Base-by-base conservation (phyloP, 106 monocot genomes). In the Amphibolis antarctica region DNA sequence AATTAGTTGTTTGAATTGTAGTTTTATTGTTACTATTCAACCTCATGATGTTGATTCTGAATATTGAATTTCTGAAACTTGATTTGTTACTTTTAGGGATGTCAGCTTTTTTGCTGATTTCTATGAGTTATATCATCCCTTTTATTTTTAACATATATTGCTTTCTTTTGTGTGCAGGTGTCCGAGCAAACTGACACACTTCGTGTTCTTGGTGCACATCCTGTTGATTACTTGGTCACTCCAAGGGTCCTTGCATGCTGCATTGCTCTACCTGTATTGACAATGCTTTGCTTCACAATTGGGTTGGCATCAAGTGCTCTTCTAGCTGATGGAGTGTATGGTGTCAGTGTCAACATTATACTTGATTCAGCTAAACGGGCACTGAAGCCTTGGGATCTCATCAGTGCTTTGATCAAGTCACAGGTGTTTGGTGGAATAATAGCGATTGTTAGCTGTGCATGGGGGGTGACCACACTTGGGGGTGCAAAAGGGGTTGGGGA, bases 361-460 rank as follows among this genome's bases (percentile, higher is more conserved):
- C 78, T 86, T 17, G 91, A 86, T 29, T 92, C 91, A 0, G 91
- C 86, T 2, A 66, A 78, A 28, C 48, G 71, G n/a, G 81, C 91
- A 48, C 44, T 64, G 64, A 27, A 10, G 48, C 66, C 66, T 1
- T 64, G 64, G 72, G 72, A 72, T 30, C 30, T 94, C 4, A n/a
- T 86, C 19, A 94, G 89, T 56, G 75, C 94, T 24, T 66, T 89
- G 79, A 84, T 96, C 26, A 96, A 96, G 67, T 81, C 89, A 0
- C 78, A 79, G 43, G 89, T 86, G 10, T 94, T 89, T 66, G 86
- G 93, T 14, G 79, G 59, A 20, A 82, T 96, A 13, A 89, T 96
- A 36, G 76, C 93, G 0, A 75, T 89, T 0, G 89, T 94, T 19
- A 94, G 93, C 65, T 94, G 89, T 57, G 74, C 94, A 3, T 96